Base-by-base conservation (phyloP, 768 basidiomycete genomes). In the Lactifluus echinatus region DNA sequence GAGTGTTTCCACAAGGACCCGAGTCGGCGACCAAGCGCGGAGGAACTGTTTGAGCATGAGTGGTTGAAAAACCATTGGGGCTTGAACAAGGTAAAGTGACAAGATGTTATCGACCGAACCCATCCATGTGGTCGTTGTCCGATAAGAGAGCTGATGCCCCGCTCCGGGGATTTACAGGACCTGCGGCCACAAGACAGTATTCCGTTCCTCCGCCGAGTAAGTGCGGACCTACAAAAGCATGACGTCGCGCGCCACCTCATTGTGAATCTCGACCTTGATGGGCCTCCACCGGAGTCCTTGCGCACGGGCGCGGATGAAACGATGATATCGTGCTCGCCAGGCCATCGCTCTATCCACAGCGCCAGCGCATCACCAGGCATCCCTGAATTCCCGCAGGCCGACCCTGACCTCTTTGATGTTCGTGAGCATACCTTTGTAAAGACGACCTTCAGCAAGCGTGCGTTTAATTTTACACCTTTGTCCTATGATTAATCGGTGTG, bases 1-100 rank as follows among this genome's bases (percentile, higher is more conserved):
- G 77, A 79, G 63, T 99, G 95, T 69, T 96, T 99, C 73, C 72
- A 87, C 68, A 98, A 97, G 71, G 83, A 95, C 63, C 92, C 95
- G 15, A 66, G 70, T 21, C 74, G 77, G 64, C 82, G 95, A n/a
- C 95, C 95, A 2, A 82, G 79, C 58, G 95, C 95, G 0, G 87
- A 87, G 61, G 68, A 77, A 49, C 80, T 99, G 8, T 95, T 87
- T 67, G 89, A 94, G 64, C 95, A 97, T 70, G 79, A 82, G 12
- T 98, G 95, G 95, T 74, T 97, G 44, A 85, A 84, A 71, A 80
- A 77, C 62, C 85, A 84, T 61, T 91, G 87, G 79, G 84, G 79
- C 40, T 77, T 79, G n/a, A 77, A 86, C 65, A 84, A 90, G 78
- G 93, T 91, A 66, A 50, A 75, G 61, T 2, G 11, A 29, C 14